phyloP scores from a whole-genome alignment of 805 yeast genomes.

The Zygosaccharomyces gambellarensis region DNA sequence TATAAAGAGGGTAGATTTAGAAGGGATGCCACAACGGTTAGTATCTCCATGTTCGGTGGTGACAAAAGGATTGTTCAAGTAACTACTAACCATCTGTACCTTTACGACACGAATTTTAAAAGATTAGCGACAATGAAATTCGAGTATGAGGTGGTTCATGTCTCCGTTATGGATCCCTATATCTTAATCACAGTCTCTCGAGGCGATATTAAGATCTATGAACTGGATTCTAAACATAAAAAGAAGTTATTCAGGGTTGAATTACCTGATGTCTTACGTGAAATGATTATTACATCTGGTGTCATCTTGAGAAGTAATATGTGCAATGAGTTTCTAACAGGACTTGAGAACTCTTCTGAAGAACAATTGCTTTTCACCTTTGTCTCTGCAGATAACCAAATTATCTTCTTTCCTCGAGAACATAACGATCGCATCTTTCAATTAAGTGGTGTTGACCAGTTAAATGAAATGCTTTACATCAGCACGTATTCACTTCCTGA shows the following conservation, averaged over 20 bases:
- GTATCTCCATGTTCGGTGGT: slow-evolving; percentile 54
- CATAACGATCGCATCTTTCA: slow-evolving; percentile 40
- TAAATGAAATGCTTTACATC: slow-evolving; percentile 39
- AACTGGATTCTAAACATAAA: slow-evolving; percentile 36
- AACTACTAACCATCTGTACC: slow-evolving; percentile 56
- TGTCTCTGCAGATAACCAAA: slow-evolving; percentile 72
- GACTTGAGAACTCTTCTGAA: slow-evolving; percentile 21
- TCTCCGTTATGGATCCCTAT: slow-evolving; percentile 57
- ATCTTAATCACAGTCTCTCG: slow-evolving; percentile 58
- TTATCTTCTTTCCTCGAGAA: slow-evolving; percentile 57
- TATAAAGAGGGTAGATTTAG: slow-evolving; percentile 59
- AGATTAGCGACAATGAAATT: slow-evolving; percentile 46
- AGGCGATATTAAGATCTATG: slow-evolving; percentile 65
- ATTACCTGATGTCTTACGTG: slow-evolving; percentile 36
- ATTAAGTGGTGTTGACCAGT: slow-evolving; percentile 35
- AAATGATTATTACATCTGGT: slow-evolving; percentile 63
- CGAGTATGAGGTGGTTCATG: slow-evolving; percentile 60
- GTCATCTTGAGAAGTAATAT: slow-evolving; percentile 51
- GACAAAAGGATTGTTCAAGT: slow-evolving; percentile 67
- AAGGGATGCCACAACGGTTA: slow-evolving; percentile 58
- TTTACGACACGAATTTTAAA: slow-evolving; percentile 60
- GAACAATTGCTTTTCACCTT: slow-evolving; percentile 48
- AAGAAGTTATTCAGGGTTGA: slow-evolving; percentile 35
- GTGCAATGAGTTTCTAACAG: slow-evolving; percentile 38
- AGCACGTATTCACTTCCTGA: slow-evolving; percentile 33